These are phyloP conservation scores for Magnusiomyces paraingens DNA, from an alignment of 1,139 yeast species.

Conservation along the genomic window DNA sequence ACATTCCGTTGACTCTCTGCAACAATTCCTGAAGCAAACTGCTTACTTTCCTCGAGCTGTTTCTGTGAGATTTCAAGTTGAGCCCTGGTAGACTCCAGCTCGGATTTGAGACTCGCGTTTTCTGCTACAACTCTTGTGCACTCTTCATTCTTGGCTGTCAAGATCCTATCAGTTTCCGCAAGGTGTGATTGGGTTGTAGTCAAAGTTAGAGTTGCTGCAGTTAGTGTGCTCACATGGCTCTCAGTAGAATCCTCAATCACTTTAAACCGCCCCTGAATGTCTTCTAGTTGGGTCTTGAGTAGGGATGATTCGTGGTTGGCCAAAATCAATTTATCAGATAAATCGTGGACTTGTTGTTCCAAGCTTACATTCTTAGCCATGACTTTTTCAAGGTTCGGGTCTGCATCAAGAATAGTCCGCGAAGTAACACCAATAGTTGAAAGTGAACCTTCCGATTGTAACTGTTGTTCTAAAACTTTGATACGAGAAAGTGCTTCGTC, in stretches of 20 bases:
- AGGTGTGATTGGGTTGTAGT: conserved; percentile 26
- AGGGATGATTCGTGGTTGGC: conserved; percentile 24
- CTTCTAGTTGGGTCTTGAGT: conserved; percentile 20
- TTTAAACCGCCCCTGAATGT: conserved; percentile 15
- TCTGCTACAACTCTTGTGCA: conserved; percentile 20
- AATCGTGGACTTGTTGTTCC: conserved; percentile 22
- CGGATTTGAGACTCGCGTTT: conserved; percentile 19
- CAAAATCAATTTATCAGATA: conserved; percentile 23
- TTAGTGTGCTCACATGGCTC: conserved; percentile 26
- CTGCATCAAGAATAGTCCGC: neutral
- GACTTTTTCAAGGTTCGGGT: conserved; percentile 8
- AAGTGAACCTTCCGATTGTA: neutral
- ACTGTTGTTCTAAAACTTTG: conserved; percentile 8
- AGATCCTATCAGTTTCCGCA: conserved; percentile 20
- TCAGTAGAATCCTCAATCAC: conserved; percentile 26
- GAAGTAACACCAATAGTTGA: neutral
- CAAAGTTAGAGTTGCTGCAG: conserved; percentile 28
- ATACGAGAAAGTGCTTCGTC: conserved; percentile 19
- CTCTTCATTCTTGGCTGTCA: conserved; percentile 21
- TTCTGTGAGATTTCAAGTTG: conserved; percentile 14
- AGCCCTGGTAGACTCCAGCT: conserved; percentile 21
- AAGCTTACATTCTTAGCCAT: conserved; percentile 17
- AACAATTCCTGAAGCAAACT: neutral
- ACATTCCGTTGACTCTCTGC: conserved; percentile 1
- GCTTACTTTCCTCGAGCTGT: conserved; percentile 6